Base-by-base conservation (phyloP, 257 asterid species). In the Jaltomata sinuosa region DNA sequence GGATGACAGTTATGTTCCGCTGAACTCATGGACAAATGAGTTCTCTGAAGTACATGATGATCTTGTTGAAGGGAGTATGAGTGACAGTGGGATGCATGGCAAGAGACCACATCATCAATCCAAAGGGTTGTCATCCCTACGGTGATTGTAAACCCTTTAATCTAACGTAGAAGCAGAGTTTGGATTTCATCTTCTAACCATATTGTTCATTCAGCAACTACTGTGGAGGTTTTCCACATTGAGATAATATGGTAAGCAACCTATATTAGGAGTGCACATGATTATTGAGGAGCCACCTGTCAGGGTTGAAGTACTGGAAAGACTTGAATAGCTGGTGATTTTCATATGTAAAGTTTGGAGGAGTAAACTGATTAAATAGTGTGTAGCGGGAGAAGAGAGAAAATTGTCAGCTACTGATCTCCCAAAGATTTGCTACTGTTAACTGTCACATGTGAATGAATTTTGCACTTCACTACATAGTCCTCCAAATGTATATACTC, bases 1-100 rank as follows among this genome's bases (percentile, higher is more conserved):
- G 88, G 99, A 96, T 79, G 99, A 96, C 81, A 93, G 96, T 86
- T 89, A 88, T 87, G 91, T 93, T 65, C 98, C 98, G n/a, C 88
- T 96, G 85, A 91, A 90, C 85, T 89, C 97, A 9, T 84, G 94
- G 88, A 84, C 84, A 1, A 84, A 83, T 65, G 99, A 94, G 86
- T 94, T 96, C 90, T 89, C 93, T 16, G 98, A 94, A 55, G 94
- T 88, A 84, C 92, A 87, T 19, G 94, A 93, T 45, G 91, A 91
- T 85, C 88, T 91, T 59, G 34, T 86, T 31, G 94, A 93, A 89
- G 98, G 98, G 49, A 90, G 96, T 83, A 74, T 88, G 61, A 94
- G 98, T 52, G 99, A 97, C 83, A 93, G 98, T 40, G 94, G 98
- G 53, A 61, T 91, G 81, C 84, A 67, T 79, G 87, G 90, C 85